phyloP scores from a whole-genome alignment of 2,329 filamentous ascomycete genomes.

The Elsinoe fawcettii region DNA sequence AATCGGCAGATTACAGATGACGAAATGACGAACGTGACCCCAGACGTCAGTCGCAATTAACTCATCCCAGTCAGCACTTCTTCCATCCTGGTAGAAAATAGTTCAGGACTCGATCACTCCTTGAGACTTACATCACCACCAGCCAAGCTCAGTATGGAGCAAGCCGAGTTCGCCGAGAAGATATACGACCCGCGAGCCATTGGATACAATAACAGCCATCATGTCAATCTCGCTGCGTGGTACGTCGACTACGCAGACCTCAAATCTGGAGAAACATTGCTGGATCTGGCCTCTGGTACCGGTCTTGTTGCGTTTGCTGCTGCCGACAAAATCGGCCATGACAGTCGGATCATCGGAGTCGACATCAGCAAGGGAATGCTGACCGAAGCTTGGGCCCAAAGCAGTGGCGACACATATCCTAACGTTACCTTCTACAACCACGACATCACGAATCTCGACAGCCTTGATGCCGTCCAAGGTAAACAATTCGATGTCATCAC shows the following conservation, averaged over 20 bases:
- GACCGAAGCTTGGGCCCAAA: constrained; percentile 29
- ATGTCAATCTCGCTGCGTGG: constrained; percentile 33
- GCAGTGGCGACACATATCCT: constrained; percentile 23
- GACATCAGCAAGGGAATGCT: constrained; percentile 38
- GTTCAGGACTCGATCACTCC: too few species aligned
- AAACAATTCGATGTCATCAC: constrained; percentile 30
- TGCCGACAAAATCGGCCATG: constrained; percentile 32
- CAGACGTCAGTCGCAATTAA: neutral
- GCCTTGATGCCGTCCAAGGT: constrained; percentile 14
- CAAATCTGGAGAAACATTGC: constrained; percentile 32
- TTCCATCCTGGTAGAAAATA: neutral
- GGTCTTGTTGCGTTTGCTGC: constrained; percentile 37
- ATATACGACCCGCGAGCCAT: constrained; percentile 29
- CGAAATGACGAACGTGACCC: neutral
- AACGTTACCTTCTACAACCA: constrained; percentile 32
- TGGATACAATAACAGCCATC: constrained; percentile 37
- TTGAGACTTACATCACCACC: too few species aligned
- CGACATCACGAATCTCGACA: constrained; percentile 32
- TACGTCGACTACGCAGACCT: constrained; percentile 27
- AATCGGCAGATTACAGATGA: neutral
- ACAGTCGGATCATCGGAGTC: constrained; percentile 34
- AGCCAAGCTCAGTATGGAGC: neutral
- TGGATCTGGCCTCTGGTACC: constrained; percentile 42
- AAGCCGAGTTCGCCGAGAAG: neutral
- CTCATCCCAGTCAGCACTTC: neutral